Percentiles rank a stretch among this genome's conserved stretches.
These are phyloP conservation scores for Skeletonema potamos DNA, from an alignment of 108 stramenopile species.

Conservation along the genomic window DNA sequence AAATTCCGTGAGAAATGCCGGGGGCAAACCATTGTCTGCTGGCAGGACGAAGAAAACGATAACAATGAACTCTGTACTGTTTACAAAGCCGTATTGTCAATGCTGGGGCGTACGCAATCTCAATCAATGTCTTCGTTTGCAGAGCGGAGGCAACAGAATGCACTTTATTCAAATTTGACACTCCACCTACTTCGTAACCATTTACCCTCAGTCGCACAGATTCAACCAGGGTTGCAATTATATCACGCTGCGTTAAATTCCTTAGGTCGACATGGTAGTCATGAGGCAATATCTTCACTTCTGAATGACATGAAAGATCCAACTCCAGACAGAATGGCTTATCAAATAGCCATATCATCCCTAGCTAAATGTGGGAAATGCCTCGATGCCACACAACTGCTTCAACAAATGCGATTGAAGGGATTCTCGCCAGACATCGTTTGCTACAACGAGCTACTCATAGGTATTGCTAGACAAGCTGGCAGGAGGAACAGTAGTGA, in stretches of 20 bases:
- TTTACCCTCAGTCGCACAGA: slow-evolving; percentile 15
- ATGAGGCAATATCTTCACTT: not conserved
- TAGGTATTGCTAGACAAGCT: slow-evolving; percentile 31
- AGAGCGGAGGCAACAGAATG: not conserved
- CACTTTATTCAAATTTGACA: not conserved
- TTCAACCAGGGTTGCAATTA: slow-evolving; percentile 30
- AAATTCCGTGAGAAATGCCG: not conserved
- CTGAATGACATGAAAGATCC: not conserved
- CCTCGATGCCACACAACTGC: slow-evolving; percentile 13
- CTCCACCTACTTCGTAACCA: slow-evolving; percentile 19
- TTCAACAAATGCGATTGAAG: slow-evolving; percentile 28
- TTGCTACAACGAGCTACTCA: slow-evolving; percentile 27
- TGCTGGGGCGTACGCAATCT: slow-evolving; percentile 9
- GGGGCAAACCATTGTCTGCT: not conserved
- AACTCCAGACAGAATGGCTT: slow-evolving; percentile 23
- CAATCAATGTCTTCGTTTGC: not conserved
- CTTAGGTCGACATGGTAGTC: slow-evolving; percentile 17
- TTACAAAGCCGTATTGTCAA: slow-evolving; percentile 36
- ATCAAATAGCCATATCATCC: slow-evolving; percentile 45
- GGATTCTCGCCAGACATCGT: slow-evolving; percentile 29
- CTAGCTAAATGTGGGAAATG: slow-evolving; percentile 19
- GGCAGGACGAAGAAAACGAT: slow-evolving; percentile 3
- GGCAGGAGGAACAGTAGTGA: no score
- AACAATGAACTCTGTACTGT: slow-evolving; percentile 29
- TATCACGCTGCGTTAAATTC: slow-evolving; percentile 32